These are phyloP conservation scores for Stachybotrys elegans DNA, from an alignment of 2,329 filamentous ascomycete genomes.

Conservation along the genomic window DNA sequence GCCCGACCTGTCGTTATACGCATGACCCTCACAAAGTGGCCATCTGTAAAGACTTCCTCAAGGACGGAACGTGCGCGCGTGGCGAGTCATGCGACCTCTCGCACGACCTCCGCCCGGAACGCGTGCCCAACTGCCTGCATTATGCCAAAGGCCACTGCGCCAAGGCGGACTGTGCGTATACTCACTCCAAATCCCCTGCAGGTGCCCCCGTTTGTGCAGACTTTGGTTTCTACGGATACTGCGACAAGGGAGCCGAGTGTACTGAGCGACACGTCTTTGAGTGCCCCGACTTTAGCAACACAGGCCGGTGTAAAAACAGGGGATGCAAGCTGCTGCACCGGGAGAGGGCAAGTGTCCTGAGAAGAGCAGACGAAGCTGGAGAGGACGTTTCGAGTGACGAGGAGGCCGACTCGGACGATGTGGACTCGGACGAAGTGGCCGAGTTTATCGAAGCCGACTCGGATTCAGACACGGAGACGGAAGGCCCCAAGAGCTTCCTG, in stretches of 20 bases:
- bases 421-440: constrained; percentile 71
- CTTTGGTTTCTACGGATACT: constrained; percentile 86
- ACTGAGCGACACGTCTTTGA: constrained; percentile 82
- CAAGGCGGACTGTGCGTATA: constrained; percentile 80
- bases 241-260: constrained; percentile 74
- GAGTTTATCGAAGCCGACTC: constrained; percentile 57
- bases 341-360: constrained; percentile 75
- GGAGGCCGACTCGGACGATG: constrained; percentile 66
- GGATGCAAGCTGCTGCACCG: constrained; percentile 84
- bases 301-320: constrained; percentile 72
- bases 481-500: constrained; percentile 57
- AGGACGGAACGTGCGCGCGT: constrained; percentile 70
- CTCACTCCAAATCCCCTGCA: constrained; percentile 74
- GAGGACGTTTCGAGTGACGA: constrained; percentile 75
- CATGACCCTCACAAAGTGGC: constrained; percentile 87
- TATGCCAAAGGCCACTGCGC: constrained; percentile 87
- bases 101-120: constrained; percentile 77
- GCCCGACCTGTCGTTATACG: constrained; percentile 70
- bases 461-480: constrained; percentile 50
- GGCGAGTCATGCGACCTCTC: constrained; percentile 85
- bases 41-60: constrained; percentile 82
- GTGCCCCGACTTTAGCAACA: constrained; percentile 93
- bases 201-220: constrained; percentile 74
- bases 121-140: constrained; percentile 83
- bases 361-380: constrained; percentile 52